Base-by-base conservation (phyloP, 306 rosid genomes). In the Abrus precatorius region DNA sequence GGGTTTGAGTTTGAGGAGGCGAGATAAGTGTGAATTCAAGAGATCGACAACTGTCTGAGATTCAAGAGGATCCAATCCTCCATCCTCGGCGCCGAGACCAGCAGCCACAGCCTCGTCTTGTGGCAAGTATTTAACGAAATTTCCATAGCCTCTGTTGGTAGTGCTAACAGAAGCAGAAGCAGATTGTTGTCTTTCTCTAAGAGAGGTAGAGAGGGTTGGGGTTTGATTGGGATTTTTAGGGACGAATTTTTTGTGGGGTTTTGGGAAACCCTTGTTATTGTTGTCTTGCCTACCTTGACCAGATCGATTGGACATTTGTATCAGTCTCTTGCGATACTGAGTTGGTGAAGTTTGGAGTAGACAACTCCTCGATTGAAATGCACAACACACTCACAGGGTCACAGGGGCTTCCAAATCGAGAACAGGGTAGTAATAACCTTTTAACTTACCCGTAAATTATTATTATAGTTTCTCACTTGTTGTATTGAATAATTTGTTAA, bases 11-110 rank as follows among this genome's bases (percentile, higher is more conserved):
- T 88, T 92, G 80, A 96, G 96, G 82, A 96, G 74, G 20, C 91
- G 86, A 79, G 97, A 93, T 66, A 96, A 82, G 83, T 92, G 93
- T 11, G 89, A 65, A 85, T 96, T 96, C 69, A 90, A 80, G 82
- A 92, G 98, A 89, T 96, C 98, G 6, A 92, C 99, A 53, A 89
- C 98, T 84, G 89, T 88, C 88, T 96, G 99, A 70, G 99, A 93
- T 71, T 93, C 94, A 69, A 93, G 12, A 28, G 99, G 89, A 84
- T 96, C 97, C 90, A 92, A 84, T 29, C 92, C 99, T 13, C 98
- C 99, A 64, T 92, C 93, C 27, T 92, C 89, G 10, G 93, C 93
- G 47, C 93, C 88, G 52, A 93, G 93, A 49, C 98, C 99, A 56
- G 97, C 83, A 6, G 98, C 99, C 52, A 93, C 92, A 0, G 98